Conservation (phyloP, 2,329 filamentous ascomycete species). For the Fusarium torreyae region DNA sequence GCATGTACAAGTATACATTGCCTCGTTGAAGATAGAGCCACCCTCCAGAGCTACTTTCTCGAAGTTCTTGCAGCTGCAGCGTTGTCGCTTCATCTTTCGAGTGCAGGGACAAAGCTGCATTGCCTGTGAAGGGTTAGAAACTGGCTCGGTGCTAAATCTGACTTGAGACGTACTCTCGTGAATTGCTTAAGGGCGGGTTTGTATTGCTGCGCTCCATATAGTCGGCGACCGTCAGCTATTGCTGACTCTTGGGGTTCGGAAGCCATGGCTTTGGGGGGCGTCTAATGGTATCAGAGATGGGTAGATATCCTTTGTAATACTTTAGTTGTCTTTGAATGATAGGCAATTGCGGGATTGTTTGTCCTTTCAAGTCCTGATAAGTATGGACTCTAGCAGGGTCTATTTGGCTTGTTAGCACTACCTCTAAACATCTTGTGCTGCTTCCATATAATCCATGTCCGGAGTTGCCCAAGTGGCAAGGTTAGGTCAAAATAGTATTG, state of each 20-base stretch:
- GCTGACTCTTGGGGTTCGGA: conserved; percentile 48
- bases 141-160: not conserved
- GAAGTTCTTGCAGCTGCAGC: conserved; percentile 60
- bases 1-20: conserved; percentile 59
- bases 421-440: not conserved
- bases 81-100: conserved; percentile 54
- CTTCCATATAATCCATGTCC: not conserved
- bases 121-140: conserved; percentile 48
- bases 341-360: not conserved
- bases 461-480: conserved; percentile 16
- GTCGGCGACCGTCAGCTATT: conserved; percentile 53
- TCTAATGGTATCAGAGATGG: not conserved
- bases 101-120: conserved; percentile 57
- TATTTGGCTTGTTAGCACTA: conserved; percentile 10
- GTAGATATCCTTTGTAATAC: not conserved
- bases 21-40: conserved; percentile 60
- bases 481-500: conserved; percentile 2
- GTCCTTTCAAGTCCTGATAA: not conserved
- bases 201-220: conserved; percentile 54
- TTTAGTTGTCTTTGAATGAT: not conserved
- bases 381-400: not conserved
- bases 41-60: conserved; percentile 52
- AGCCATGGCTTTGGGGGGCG: conserved; percentile 28
- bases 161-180: conserved; percentile 51
- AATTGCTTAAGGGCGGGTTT: conserved; percentile 57